These are phyloP conservation scores for Candida suzukii DNA, from an alignment of 805 yeast species.

Conservation along the genomic window DNA sequence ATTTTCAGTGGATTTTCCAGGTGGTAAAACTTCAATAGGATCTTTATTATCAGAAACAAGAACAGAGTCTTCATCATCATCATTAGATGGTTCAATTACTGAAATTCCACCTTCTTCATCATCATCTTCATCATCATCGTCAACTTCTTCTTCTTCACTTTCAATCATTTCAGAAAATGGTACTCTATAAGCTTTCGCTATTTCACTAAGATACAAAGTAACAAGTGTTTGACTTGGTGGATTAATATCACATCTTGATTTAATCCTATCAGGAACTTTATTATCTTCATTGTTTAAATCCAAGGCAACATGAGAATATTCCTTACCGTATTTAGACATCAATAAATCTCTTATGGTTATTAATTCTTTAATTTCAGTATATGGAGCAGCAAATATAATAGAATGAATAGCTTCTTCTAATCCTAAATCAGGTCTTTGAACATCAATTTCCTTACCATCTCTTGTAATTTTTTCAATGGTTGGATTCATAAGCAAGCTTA, in stretches of 20 bases:
- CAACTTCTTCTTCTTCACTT: slow-evolving; percentile 20
- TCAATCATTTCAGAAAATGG: slow-evolving; percentile 43
- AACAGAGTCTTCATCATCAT: slow-evolving; percentile 8
- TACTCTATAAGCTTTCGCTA: slow-evolving; percentile 72
- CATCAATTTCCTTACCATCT: background rate
- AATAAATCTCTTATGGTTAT: slow-evolving; percentile 53
- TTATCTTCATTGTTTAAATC: slow-evolving; percentile 34
- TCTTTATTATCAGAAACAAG: slow-evolving; percentile 17
- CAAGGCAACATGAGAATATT: slow-evolving; percentile 49
- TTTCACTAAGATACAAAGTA: slow-evolving; percentile 64
- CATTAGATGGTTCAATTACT: slow-evolving; percentile 17
- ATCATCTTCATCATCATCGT: slow-evolving; percentile 26
- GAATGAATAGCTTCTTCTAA: slow-evolving; percentile 70
- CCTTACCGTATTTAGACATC: slow-evolving; percentile 57
- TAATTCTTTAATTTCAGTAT: slow-evolving; percentile 73
- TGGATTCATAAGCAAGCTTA: slow-evolving; percentile 46
- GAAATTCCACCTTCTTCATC: slow-evolving; percentile 14
- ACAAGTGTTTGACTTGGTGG: slow-evolving; percentile 67
- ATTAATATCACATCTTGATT: slow-evolving; percentile 52
- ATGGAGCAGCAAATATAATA: slow-evolving; percentile 60
- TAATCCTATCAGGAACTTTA: slow-evolving; percentile 62
- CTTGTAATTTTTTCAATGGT: background rate
- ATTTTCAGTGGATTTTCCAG: slow-evolving; percentile 34
- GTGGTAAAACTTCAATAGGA: slow-evolving; percentile 37
- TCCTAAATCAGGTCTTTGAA: slow-evolving; percentile 42